Conservation (phyloP, 371 early-diverging fungal genomes). For the Rhizopus delemar region DNA sequence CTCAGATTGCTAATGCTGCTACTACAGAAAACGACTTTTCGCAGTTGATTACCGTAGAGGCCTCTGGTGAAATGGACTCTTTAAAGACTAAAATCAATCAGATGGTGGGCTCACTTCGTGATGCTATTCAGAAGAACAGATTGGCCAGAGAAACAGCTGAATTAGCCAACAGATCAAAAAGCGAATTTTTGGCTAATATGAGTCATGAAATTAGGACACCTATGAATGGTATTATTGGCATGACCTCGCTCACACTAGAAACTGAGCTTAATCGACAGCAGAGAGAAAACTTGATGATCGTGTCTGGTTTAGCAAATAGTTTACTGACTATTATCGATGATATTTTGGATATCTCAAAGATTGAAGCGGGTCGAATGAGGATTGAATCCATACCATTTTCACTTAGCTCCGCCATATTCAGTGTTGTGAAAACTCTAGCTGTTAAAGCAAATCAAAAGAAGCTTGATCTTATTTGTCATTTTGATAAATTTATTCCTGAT, state of each 20-base stretch:
- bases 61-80: constrained; percentile 77
- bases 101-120: constrained; percentile 70
- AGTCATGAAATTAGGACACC: constrained; percentile 78
- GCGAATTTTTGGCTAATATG: constrained; percentile 78
- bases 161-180: constrained; percentile 72
- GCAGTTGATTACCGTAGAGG: constrained; percentile 72
- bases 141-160: constrained; percentile 76
- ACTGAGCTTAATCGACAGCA: constrained; percentile 75
- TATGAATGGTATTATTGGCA: constrained; percentile 80
- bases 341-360: constrained; percentile 82
- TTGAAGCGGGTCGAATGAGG: constrained; percentile 79
- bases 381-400: constrained; percentile 71
- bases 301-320: constrained; percentile 66
- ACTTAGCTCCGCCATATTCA: constrained; percentile 63
- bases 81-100: constrained; percentile 79
- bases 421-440: constrained; percentile 66
- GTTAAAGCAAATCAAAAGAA: constrained; percentile 71
- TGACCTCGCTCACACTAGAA: constrained; percentile 65
- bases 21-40: constrained; percentile 66
- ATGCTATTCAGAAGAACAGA: constrained; percentile 71
- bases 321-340: constrained; percentile 78
- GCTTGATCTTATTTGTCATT: constrained; percentile 60
- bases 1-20: constrained; percentile 63
- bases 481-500: constrained; percentile 68
- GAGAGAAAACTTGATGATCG: constrained; percentile 75